Conservation (phyloP, 352 stramenopile genomes). For the Pythium dissimile region DNA sequence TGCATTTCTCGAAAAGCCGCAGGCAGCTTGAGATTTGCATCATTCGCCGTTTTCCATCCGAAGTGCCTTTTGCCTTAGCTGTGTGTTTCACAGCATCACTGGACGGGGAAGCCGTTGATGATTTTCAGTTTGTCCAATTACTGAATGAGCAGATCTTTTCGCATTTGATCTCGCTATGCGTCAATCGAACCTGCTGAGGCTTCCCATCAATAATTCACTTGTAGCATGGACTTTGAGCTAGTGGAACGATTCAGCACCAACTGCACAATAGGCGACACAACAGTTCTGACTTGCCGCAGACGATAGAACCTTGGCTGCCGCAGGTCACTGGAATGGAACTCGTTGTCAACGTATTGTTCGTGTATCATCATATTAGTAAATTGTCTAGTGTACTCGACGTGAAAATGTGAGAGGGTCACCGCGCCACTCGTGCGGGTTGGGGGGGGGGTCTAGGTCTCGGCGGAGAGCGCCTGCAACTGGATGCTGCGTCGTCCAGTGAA, state of each 20-base stretch:
- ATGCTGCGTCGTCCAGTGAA: constrained; percentile 80
- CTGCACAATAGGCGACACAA: too few relatives aligned
- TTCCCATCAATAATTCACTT: background rate
- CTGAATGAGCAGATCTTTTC: constrained; percentile 20
- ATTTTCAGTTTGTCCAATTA: constrained; percentile 24
- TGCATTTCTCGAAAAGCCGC: too few relatives aligned
- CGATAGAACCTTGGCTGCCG: too few relatives aligned
- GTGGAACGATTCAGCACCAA: background rate
- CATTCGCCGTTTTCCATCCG: background rate
- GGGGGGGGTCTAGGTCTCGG: constrained; percentile 40
- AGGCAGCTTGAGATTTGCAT: too few relatives aligned
- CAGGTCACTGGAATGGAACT: too few relatives aligned
- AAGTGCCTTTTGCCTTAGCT: too few relatives aligned
- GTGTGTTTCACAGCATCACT: background rate
- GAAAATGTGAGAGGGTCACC: background rate
- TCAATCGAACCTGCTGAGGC: constrained; percentile 24
- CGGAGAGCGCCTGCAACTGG: constrained; percentile 76
- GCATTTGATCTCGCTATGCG: constrained; percentile 14
- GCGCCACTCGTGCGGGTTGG: too few relatives aligned
- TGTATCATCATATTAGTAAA: constrained; percentile 12
- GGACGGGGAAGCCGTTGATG: constrained; percentile 20
- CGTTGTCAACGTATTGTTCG: background rate
- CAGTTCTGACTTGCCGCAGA: too few relatives aligned
- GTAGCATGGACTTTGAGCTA: background rate
- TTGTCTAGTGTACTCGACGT: constrained; percentile 13